phyloP scores from a whole-genome alignment of 768 basidiomycete genomes.

The Pilatotrama ljubarskyi region DNA sequence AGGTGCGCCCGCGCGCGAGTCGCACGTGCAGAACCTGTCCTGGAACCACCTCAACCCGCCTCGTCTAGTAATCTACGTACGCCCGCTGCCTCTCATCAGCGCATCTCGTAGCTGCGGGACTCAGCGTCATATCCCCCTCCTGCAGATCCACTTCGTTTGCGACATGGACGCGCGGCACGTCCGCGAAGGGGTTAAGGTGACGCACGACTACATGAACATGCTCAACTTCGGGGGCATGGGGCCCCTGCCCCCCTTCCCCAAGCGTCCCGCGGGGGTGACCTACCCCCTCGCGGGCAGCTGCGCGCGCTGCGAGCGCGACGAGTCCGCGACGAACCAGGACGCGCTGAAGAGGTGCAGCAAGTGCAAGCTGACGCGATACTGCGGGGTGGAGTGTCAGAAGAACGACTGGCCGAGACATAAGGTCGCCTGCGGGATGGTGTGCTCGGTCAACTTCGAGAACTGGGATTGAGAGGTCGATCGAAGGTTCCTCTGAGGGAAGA shows the following conservation, averaged over 20 bases:
- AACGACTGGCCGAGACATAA: conserved; percentile 14
- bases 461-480: conserved; percentile 1
- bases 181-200: neutral
- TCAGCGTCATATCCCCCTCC: too few relatives aligned
- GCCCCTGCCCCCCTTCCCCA: neutral
- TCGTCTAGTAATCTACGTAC: conserved; percentile 6
- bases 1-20: neutral
- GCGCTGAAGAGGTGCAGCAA: conserved; percentile 6
- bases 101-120: too few relatives aligned
- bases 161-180: conserved; percentile 13
- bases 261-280: neutral
- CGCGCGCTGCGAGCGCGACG: conserved; percentile 14
- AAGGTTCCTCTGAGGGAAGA: neutral
- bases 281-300: conserved; percentile 15
- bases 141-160: conserved; percentile 17
- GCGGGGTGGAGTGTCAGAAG: conserved; percentile 11
- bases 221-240: neutral
- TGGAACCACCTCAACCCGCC: conserved; percentile 16
- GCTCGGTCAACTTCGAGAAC: conserved; percentile 16
- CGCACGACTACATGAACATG: neutral
- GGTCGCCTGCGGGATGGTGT: neutral
- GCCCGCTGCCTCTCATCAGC: too few relatives aligned
- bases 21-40: conserved; percentile 10
- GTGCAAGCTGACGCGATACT: conserved; percentile 15
- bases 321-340: neutral